Evolutionary conservation across 768 basidiomycete species (phyloP), one percentile per base, ranked within the genome.

Genomic region (Phanerodontia chrysosporium): DNA sequence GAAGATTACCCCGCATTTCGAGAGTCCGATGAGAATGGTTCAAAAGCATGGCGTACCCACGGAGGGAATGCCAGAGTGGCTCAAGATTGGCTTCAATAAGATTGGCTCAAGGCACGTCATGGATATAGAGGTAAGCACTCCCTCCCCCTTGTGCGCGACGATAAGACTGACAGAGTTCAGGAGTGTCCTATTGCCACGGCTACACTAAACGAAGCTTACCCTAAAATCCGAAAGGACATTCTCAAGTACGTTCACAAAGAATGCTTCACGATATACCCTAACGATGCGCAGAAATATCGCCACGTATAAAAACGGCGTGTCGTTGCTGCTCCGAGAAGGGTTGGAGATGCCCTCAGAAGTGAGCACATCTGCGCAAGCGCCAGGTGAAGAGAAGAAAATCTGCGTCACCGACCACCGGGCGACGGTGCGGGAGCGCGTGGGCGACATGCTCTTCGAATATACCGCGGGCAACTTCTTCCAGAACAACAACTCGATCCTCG

Each of bases 1-100:
- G 1, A 99, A 99, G 75, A 86, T 99, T 55, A 98, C 97, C 0
- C 97, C 97, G 0, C 97, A 99, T 70, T 98, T 98, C 61, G 91
- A 95, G 24, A 81, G 86, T 0, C 86, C 93, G 0, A 81, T 83
- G 1, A 84, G 78, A 56, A 24, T 25, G 22, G 25, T 48, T 2
- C 66, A 68, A 30, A 67, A 64, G 54, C 24, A 39, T 1, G 45
- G 65, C 65, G 16, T 52, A 45, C 60, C 51, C n/a, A 54, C 60
- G 14, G 35, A 42, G n/a, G 52, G 32, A 27, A 79, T 78, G 59
- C 84, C 87, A 13, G 76, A 82, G 45, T 92, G 92, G 84, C 72
- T 94, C 24, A 83, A 85, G 45, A 95, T 98, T 44, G 95, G 96
- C 0, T 98, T 98, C 74, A 95, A 96, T 66, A 70, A 83, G 42